Conservation (phyloP, 2,329 filamentous ascomycete genomes). For the Aspergillus quadrilineatus region DNA sequence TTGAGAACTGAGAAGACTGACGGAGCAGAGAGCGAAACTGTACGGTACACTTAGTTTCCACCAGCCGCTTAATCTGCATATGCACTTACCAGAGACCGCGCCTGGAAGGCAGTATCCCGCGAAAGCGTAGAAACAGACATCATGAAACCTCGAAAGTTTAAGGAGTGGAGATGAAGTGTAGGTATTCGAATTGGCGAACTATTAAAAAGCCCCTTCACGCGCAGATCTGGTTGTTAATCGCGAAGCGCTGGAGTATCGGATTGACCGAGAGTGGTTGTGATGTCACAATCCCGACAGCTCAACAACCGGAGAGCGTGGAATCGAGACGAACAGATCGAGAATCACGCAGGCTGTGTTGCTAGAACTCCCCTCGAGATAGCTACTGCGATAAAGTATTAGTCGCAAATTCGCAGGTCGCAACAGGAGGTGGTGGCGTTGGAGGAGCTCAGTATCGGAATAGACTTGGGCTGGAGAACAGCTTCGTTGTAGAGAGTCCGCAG, state of each 20-base stretch:
- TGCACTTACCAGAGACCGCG: slow-evolving; percentile 46
- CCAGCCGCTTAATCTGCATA: background rate
- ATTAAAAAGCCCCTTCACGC: background rate
- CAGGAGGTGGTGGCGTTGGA: slow-evolving; percentile 15
- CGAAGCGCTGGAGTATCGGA: background rate
- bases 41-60: slow-evolving; percentile 2
- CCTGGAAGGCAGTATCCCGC: slow-evolving; percentile 48
- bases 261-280: background rate
- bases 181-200: background rate
- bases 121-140: slow-evolving; percentile 47
- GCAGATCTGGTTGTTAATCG: background rate
- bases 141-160: slow-evolving; percentile 13
- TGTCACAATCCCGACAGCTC: background rate
- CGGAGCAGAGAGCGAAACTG: slow-evolving; percentile 92
- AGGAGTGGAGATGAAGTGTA: slow-evolving; percentile 10
- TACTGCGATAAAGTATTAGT: slow-evolving; percentile 2
- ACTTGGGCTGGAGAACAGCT: background rate
- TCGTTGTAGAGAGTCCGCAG: background rate
- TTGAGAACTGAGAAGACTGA: slow-evolving; percentile 80
- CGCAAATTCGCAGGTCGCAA: slow-evolving; percentile 10
- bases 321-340: background rate
- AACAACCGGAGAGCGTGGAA: background rate
- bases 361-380: background rate
- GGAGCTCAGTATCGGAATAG: background rate
- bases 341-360: background rate